Base-by-base conservation (phyloP, 371 early-diverging fungal genomes). In the Mucor velutinosus region DNA sequence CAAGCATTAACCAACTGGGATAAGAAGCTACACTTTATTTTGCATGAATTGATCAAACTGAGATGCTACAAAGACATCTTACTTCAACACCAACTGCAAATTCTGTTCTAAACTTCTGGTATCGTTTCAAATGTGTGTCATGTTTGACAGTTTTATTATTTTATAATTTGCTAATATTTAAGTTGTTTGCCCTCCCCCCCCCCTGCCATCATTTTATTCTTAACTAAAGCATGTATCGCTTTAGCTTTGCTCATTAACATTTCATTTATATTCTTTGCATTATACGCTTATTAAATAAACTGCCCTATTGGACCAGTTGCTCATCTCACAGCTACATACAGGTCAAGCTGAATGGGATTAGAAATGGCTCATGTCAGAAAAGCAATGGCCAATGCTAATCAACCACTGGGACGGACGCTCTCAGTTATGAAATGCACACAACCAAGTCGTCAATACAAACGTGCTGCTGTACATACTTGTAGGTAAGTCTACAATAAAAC, bases 1-100 rank as follows among this genome's bases (percentile, higher is more conserved):
- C 72, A 71, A 64, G 63, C 67, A 10, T 19, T 67, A 12, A 61
- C 55, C 11, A 71, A 71, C 33, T 71, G 72, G 67, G 68, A 67
- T 35, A 64, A 30, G 15, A 72, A 68, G 64, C 41, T 64, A 29
- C 64, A 64, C 47, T 56, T 64, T 41, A 58, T 72, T 23, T 41
- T 67, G 39, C 64, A 67, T 23, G 64, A 64, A 51, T 58, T 65
- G n/a, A 37, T 55, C 51, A 71, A 71, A 23, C 37, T 67, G 7
- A 35, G 47, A 37, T 59, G 63, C 27, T 71, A 71, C 32, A 55
- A 60, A 30, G 72, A 71, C 7, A 60, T 35, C 7, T 35, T 71
- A 11, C 7, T 47, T 33, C 37, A 51, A 14, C 7, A 49, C 2
- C 33, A 21, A 58, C 32, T 56, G 39, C 27, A 63, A 27, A 33